Evolutionary conservation across 306 rosid species (phyloP).

Genomic region (Vicia villosa): DNA sequence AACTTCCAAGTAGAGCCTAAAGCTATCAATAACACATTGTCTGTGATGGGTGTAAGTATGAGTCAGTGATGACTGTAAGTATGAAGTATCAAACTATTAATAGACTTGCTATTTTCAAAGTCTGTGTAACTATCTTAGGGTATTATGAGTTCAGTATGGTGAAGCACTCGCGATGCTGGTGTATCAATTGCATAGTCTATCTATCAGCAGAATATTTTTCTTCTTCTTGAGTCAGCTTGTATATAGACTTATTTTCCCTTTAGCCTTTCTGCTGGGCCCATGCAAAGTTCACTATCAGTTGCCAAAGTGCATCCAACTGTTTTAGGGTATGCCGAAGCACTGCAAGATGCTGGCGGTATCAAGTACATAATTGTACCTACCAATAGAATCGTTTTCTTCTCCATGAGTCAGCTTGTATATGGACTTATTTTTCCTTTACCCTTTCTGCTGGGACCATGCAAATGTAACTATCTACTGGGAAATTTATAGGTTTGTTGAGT

Average conservation of each 20-base stretch:
- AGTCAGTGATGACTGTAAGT: not conserved
- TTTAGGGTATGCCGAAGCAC: not conserved
- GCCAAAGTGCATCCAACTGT: not conserved
- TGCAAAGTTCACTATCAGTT: slow-evolving; percentile 12
- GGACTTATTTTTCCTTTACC: slow-evolving; percentile 2
- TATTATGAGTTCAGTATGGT: too few relatives aligned
- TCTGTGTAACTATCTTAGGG: not conserved
- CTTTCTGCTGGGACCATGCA: slow-evolving; percentile 1
- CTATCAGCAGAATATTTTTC: slow-evolving; percentile 1
- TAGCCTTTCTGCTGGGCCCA: slow-evolving; percentile 2
- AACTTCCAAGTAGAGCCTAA: too few relatives aligned
- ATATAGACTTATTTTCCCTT: slow-evolving; percentile 18
- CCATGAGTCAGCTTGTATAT: not conserved
- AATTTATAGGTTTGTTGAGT: slow-evolving; percentile 9
- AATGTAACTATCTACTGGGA: slow-evolving; percentile 14
- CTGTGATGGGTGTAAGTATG: slow-evolving; percentile 12
- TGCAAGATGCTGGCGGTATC: slow-evolving; percentile 29
- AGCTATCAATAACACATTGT: not conserved
- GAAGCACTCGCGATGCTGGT: slow-evolving; percentile 18
- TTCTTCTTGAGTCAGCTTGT: not conserved
- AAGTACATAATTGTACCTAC: not conserved
- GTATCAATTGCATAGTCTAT: slow-evolving; percentile 16
- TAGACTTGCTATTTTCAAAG: not conserved
- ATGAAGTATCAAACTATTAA: not conserved
- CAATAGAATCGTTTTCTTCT: slow-evolving; percentile 11